Percentiles rank a stretch among this genome's conserved stretches.
Conservation (phyloP, 2,329 filamentous ascomycete species). For the Colletotrichum tanaceti region DNA sequence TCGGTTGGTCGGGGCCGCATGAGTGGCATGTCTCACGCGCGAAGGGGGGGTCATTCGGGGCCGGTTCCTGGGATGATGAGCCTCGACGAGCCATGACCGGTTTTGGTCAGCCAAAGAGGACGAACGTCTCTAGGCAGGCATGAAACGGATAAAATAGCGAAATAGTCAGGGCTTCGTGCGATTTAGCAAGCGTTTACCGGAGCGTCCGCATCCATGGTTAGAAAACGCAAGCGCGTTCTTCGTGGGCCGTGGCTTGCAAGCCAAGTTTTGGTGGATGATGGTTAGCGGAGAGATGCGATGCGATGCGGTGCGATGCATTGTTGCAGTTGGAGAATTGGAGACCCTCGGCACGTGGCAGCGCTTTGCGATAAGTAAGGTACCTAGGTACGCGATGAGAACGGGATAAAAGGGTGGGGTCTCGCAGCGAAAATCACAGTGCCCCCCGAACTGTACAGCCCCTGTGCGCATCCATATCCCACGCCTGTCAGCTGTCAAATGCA, state of each 20-base stretch:
- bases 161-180: no score
- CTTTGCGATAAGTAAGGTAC: neutral
- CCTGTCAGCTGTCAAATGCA: constrained; percentile 1
- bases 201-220: neutral
- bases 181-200: neutral
- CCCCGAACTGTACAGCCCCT: neutral
- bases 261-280: neutral
- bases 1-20: constrained; percentile 39
- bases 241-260: neutral
- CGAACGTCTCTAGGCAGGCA: neutral
- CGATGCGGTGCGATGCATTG: no score
- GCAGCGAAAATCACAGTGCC: no score
- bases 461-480: constrained; percentile 9
- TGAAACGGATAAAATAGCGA: constrained; percentile 27
- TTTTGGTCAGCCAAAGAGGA: neutral
- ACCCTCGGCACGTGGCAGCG: constrained; percentile 3
- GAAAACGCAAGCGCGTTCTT: neutral
- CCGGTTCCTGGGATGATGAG: constrained; percentile 35
- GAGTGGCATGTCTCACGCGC: constrained; percentile 38
- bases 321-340: constrained; percentile 3
- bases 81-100: constrained; percentile 18
- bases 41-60: constrained; percentile 34
- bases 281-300: neutral
- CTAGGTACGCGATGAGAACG: neutral
- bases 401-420: neutral